These are phyloP conservation scores for Cystobasidium ongulense DNA, from an alignment of 768 basidiomycete genomes.

Conservation along the genomic window DNA sequence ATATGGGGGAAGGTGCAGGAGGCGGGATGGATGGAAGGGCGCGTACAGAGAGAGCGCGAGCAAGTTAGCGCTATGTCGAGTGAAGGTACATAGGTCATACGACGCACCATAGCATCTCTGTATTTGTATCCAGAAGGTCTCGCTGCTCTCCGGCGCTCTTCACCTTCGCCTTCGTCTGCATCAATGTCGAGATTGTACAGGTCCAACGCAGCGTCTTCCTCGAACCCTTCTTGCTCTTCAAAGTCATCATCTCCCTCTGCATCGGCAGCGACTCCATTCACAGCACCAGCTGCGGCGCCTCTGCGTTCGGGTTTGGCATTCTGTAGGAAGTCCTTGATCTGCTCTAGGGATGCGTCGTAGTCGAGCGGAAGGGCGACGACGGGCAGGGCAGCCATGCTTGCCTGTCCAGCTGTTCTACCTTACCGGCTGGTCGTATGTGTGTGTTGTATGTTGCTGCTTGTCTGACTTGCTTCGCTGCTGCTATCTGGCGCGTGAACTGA, in stretches of 20 bases:
- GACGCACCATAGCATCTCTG: constrained; percentile 68
- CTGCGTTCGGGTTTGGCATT: constrained; percentile 8
- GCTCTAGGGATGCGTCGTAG: constrained; percentile 37
- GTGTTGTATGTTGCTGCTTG: no score
- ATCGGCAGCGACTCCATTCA: constrained; percentile 18
- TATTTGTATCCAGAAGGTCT: constrained; percentile 54
- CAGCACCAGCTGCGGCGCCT: neutral
- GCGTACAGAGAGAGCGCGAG: neutral
- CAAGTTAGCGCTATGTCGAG: neutral
- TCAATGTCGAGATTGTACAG: constrained; percentile 24
- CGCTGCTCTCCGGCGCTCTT: constrained; percentile 10
- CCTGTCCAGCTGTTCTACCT: neutral
- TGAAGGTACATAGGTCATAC: neutral
- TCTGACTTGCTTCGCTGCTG: no score
- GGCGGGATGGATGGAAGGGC: constrained; percentile 13
- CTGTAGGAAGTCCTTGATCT: constrained; percentile 36
- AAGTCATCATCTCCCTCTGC: constrained; percentile 23
- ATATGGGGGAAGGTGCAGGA: neutral
- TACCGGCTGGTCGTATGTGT: no score
- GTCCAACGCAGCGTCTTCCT: constrained; percentile 25
- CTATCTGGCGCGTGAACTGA: no score
- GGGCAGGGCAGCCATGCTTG: constrained; percentile 36
- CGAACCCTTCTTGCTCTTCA: constrained; percentile 26
- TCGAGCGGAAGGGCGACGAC: constrained; percentile 37
- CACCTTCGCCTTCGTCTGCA: constrained; percentile 19